Percentiles rank a stretch among this genome's conserved stretches.
phyloP scores from a whole-genome alignment of 2,329 filamentous ascomycete species.

The Xylaria sp. region DNA sequence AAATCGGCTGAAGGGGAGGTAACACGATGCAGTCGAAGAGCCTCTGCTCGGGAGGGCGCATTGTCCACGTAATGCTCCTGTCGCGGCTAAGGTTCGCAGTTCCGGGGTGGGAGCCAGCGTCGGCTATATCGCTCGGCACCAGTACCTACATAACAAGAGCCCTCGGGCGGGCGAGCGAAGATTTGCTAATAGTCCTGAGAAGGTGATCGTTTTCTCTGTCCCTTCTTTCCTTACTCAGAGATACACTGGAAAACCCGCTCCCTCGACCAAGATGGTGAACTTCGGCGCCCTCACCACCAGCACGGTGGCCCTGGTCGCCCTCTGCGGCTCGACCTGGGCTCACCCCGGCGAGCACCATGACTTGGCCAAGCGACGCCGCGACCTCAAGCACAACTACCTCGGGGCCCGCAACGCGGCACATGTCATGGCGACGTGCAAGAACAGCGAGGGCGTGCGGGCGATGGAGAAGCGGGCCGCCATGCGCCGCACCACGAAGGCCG shows the following conservation, averaged over 20 bases:
- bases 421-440: conserved; percentile 39
- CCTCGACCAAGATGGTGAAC: conserved; percentile 8
- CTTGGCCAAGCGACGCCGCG: conserved; percentile 28
- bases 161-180: background rate
- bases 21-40: background rate
- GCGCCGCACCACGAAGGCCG: conserved; percentile 39
- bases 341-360: conserved; percentile 43
- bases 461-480: conserved; percentile 39
- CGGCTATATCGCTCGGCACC: background rate
- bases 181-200: background rate
- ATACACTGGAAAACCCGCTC: background rate
- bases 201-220: background rate
- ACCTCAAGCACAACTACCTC: conserved; percentile 36
- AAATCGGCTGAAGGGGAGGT: background rate
- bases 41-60: background rate
- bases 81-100: background rate
- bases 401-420: conserved; percentile 39
- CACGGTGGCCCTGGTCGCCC: conserved; percentile 6
- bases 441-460: conserved; percentile 37
- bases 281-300: conserved; percentile 4
- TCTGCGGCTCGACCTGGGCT: conserved; percentile 30
- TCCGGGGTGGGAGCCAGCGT: background rate
- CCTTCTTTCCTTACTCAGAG: background rate
- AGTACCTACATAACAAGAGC: background rate
- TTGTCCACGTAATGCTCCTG: background rate